Base-by-base conservation (phyloP, 176 grass and related monocot species). In the Alopecurus myosuroides region DNA sequence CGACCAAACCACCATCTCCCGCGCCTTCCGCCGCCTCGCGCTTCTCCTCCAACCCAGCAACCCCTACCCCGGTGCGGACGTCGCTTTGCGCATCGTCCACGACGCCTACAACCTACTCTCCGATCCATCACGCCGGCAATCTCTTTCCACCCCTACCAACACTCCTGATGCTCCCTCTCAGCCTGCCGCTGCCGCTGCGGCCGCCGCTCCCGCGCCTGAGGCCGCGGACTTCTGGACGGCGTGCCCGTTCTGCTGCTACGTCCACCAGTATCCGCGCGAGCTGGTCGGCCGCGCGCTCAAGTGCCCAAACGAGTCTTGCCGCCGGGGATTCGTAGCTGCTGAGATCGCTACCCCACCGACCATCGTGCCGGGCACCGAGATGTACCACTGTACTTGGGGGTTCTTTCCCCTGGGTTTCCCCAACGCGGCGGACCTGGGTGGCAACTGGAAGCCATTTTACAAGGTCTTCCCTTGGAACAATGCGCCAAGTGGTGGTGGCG, bases 381-480 rank as follows among this genome's bases (percentile, higher is more conserved):
- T 96, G 97, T 99, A 99, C 84, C 91, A 99, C 70, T 99, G 97
- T 52, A 85, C 90, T 33, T 99, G 97, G 97, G 97, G 97, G 0
- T 99, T 99, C 94, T 91, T 94, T 65, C 97, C 97, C 4, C 92
- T 99, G 12, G 97, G 97, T 50, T 97, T 89, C 12, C 97, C 91
- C 45, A 86, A 67, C 33, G 81, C 80, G 0, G 52, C 87, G n/a
- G 82, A 93, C 84, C 49, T 90, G 37, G 78, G 42, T 81, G 20
- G 56, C 36, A 86, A 86, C 73, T 94, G 88, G 94, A 85, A 92
- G 79, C 97, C 94, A 3, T 88, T 99, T 81, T 82, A 84, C 70
- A 94, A 89, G 71, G 39, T 86, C 11, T 92, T 82, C 40, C 93
- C 93, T 7, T 83, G 83, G 88, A 88, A 83, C 64, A 87, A 35